Percentiles rank a stretch among this genome's conserved stretches.
Evolutionary conservation across 2,329 filamentous ascomycete species (phyloP).

Genomic region (Aspergillus sp.): DNA sequence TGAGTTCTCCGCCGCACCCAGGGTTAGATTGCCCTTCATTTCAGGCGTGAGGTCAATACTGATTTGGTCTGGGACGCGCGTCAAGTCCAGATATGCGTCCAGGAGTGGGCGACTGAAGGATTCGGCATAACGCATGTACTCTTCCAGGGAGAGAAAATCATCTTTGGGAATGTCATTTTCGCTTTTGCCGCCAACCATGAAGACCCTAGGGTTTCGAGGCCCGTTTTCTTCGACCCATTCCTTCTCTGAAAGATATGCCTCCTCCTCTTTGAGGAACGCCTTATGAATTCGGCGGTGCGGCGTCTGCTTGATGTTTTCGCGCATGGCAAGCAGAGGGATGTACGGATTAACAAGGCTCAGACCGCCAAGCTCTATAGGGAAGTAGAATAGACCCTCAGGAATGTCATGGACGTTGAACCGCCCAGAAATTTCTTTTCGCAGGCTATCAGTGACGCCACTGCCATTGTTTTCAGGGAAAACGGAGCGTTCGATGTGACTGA

Average conservation of each 20-base stretch:
- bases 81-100: conserved; percentile 34
- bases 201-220: background rate
- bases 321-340: conserved; percentile 50
- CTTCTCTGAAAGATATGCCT: conserved; percentile 52
- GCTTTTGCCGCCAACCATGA: conserved; percentile 6
- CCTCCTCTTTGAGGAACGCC: conserved; percentile 48
- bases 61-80: conserved; percentile 32
- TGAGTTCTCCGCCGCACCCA: conserved; percentile 7
- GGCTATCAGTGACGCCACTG: conserved; percentile 54
- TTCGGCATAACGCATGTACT: conserved; percentile 39
- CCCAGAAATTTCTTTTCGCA: conserved; percentile 53
- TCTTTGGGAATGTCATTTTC: conserved; percentile 2
- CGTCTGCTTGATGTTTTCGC: conserved; percentile 39
- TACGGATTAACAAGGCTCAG: conserved; percentile 53
- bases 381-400: conserved; percentile 55
- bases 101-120: conserved; percentile 30
- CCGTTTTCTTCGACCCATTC: conserved; percentile 32
- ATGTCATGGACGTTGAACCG: conserved; percentile 53
- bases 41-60: conserved; percentile 29
- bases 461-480: conserved; percentile 48
- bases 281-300: conserved; percentile 34
- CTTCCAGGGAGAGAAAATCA: conserved; percentile 41
- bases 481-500: conserved; percentile 52
- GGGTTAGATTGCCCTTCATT: conserved; percentile 26
- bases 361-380: conserved; percentile 53